Base-by-base conservation (phyloP, 2,329 filamentous ascomycete species). In the Ophiostoma triangulosporum region DNA sequence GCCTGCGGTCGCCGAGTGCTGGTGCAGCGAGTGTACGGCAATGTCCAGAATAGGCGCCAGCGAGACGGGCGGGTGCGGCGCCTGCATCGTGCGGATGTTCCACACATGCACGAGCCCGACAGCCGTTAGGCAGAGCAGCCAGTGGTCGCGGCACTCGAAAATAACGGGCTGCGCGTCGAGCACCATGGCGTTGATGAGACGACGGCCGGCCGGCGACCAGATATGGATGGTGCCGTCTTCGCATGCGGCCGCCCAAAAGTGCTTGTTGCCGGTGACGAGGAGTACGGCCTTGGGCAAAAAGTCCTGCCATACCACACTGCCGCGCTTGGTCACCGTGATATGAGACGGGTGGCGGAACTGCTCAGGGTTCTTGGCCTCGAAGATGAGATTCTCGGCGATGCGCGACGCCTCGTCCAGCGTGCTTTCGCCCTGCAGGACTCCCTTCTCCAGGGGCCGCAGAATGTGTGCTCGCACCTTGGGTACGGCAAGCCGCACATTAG, bases 121-220 rank as follows among this genome's bases (percentile, higher is more conserved):
- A 1, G 91, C 85, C 4, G 88, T 91, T 58, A 98, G 85, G 64
- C 86, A 91, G 50, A 98, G 74, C 5, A 98, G 71, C 86, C 88
- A 97, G 70, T 86, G 86, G 11, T 86, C 87, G 54, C 90, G 81
- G 62, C 86, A 91, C 65, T 97, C 93, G 26, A 98, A 75, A 54
- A 98, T 93, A 31, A 97, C 90, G 0, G 93, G 88, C 62, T 97
- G 90, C 2, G 91, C 83, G 69, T 98, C 93, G 15, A 97, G 71
- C 6, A 96, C 78, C 59, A 96, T 76, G 4, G 90, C 83, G 62
- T 88, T 95, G 53, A 95, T 73, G 22, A 95, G 73, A 51, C 94
- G 80, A 57, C 94, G 81, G 12, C 93, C 93, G 14, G 90, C 88
- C 1, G 91, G 88, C 1, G 90, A 91, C 90, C 93, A 98, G 8